phyloP scores from a whole-genome alignment of 2,329 filamentous ascomycete species.

The Boeremia lycopersici region DNA sequence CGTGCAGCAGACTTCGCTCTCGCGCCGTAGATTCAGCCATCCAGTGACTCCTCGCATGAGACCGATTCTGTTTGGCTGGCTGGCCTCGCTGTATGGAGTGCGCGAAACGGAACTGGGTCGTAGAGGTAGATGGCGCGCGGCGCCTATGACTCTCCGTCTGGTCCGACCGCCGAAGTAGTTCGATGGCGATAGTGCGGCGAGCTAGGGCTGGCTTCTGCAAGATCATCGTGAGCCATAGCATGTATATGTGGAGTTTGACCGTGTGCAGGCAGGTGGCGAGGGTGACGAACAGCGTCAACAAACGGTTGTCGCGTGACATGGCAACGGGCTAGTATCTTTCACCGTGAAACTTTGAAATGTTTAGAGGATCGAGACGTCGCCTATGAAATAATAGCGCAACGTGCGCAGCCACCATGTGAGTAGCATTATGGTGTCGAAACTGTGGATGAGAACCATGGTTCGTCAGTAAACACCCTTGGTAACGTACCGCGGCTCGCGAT shows the following conservation, averaged over 20 bases:
- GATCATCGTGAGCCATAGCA: conserved; percentile 12
- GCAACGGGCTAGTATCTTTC: conserved; percentile 7
- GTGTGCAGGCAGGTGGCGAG: conserved; percentile 11
- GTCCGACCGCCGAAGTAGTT: conserved; percentile 17
- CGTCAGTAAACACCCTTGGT: neutral
- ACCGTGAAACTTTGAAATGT: neutral
- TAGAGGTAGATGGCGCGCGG: neutral
- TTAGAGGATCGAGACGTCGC: neutral
- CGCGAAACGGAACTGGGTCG: neutral
- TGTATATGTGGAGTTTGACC: conserved; percentile 7
- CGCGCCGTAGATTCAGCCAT: neutral
- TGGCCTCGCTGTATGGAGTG: neutral
- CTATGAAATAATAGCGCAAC: neutral
- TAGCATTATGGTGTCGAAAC: neutral
- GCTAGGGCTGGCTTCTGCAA: conserved; percentile 23
- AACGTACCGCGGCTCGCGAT: conserved; percentile 4
- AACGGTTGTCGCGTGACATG: conserved; percentile 13
- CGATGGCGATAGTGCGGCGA: conserved; percentile 18
- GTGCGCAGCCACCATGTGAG: neutral
- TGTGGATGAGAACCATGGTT: neutral
- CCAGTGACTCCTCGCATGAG: neutral
- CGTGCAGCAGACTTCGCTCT: too few relatives aligned
- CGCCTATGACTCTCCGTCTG: conserved; percentile 4
- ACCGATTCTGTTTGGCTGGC: neutral
- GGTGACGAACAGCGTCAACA: conserved; percentile 6